Percentiles rank a stretch among this genome's conserved stretches.
Conservation (phyloP, 495 filamentous ascomycete genomes). For the Pyrenula aspistea region DNA sequence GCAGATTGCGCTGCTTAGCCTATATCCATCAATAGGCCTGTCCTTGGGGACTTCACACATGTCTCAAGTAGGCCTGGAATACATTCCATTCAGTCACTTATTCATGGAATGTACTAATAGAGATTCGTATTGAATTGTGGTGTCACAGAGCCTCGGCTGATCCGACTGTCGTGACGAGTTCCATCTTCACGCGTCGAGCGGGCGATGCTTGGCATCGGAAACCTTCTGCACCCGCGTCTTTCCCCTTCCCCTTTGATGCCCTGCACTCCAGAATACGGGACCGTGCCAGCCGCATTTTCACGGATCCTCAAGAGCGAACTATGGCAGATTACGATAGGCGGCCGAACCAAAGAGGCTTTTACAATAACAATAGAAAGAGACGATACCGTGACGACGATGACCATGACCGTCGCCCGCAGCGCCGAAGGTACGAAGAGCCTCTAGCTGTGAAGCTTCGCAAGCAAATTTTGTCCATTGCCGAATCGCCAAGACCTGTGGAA, state of each 20-base stretch:
- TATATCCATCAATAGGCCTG: neutral
- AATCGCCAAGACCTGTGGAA: constrained; percentile 70
- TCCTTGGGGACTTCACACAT: neutral
- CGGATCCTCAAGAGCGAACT: neutral
- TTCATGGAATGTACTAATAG: neutral
- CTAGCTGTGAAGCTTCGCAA: constrained; percentile 62
- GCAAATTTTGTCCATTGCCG: constrained; percentile 71
- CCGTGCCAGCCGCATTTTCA: no score
- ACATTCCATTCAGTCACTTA: neutral
- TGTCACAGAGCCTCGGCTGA: no score
- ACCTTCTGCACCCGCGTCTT: neutral
- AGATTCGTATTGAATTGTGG: neutral
- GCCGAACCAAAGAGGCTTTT: constrained; percentile 39
- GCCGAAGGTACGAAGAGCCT: constrained; percentile 71
- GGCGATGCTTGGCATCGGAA: neutral
- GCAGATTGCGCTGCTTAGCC: neutral
- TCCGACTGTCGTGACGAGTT: neutral
- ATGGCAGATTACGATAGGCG: constrained; percentile 73
- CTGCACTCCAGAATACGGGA: no score
- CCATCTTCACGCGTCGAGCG: neutral
- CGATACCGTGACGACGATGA: constrained; percentile 65
- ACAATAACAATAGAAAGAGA: constrained; percentile 54
- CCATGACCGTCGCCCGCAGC: constrained; percentile 57
- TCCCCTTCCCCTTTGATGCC: no score
- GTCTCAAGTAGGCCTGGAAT: neutral